Conservation (phyloP, 805 yeast species). For the Debaryomyces tyrocola region DNA sequence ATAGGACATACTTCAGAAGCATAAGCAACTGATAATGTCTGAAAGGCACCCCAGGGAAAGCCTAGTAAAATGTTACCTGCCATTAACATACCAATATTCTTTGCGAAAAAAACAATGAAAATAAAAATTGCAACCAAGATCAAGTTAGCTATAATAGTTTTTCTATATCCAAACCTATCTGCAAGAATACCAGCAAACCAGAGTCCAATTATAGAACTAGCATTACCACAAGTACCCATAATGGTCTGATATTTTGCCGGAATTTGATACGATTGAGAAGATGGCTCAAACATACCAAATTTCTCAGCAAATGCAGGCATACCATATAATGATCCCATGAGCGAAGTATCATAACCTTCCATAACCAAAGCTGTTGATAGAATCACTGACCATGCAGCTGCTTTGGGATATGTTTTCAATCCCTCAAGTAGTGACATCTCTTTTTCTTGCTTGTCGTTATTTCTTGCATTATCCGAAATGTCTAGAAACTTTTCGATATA, state of each 20-base stretch:
- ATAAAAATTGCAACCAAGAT: no score
- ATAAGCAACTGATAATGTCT: constrained; percentile 39
- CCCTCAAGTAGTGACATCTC: constrained; percentile 35
- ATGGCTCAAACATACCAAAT: constrained; percentile 21
- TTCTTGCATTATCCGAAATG: constrained; percentile 28
- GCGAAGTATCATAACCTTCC: constrained; percentile 44
- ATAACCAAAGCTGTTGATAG: constrained; percentile 16
- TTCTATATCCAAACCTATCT: no score
- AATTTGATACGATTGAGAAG: constrained; percentile 28
- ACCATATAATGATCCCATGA: constrained; percentile 38
- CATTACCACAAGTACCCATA: constrained; percentile 9
- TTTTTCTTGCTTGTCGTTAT: constrained; percentile 32
- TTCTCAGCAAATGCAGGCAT: constrained; percentile 33
- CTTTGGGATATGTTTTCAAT: constrained; percentile 33
- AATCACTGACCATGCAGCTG: constrained; percentile 2
- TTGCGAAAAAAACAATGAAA: no score
- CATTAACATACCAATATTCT: no score
- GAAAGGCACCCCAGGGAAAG: constrained; percentile 45
- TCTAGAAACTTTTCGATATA: constrained; percentile 38
- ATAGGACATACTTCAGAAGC: constrained; percentile 47
- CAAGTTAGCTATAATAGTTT: no score
- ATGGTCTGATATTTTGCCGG: constrained; percentile 7
- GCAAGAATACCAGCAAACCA: no score
- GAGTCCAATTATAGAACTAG: constrained; percentile 43
- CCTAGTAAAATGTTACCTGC: no score